phyloP scores from a whole-genome alignment of 768 basidiomycete species.

The Goffeauzyma gilvescens region DNA sequence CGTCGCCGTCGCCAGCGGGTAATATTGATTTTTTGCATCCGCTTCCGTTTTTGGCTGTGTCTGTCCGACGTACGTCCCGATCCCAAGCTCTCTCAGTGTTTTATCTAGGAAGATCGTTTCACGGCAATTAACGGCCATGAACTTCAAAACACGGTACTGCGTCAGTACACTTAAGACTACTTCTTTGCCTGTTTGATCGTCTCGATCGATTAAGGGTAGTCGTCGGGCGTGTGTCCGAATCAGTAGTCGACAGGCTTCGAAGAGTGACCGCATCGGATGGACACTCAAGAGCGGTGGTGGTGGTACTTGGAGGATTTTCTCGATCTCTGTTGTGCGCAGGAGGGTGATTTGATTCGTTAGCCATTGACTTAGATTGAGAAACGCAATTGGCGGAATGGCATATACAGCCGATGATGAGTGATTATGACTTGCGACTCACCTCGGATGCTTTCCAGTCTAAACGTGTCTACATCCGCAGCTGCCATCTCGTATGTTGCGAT shows the following conservation, averaged over 20 bases:
- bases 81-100: conserved; percentile 64
- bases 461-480: conserved; percentile 74
- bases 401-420: too few relatives aligned
- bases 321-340: conserved; percentile 49
- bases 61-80: conserved; percentile 85
- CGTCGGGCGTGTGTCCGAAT: conserved; percentile 91
- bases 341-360: not conserved
- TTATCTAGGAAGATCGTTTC: conserved; percentile 63
- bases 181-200: conserved; percentile 84
- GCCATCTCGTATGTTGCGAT: conserved; percentile 66
- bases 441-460: conserved; percentile 70
- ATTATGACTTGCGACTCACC: conserved; percentile 40
- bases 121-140: conserved; percentile 88
- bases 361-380: too few relatives aligned
- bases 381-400: too few relatives aligned
- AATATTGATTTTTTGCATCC: conserved; percentile 45
- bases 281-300: conserved; percentile 77
- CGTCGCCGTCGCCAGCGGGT: conserved; percentile 81
- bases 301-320: conserved; percentile 73
- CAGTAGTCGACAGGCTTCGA: conserved; percentile 70
- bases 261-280: conserved; percentile 69
- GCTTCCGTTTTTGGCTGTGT: conserved; percentile 36
- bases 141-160: conserved; percentile 93
- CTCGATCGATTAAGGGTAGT: conserved; percentile 77
- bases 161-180: conserved; percentile 89